Conservation (phyloP, 2,329 filamentous ascomycete genomes). For the Beauveria bassiana region DNA sequence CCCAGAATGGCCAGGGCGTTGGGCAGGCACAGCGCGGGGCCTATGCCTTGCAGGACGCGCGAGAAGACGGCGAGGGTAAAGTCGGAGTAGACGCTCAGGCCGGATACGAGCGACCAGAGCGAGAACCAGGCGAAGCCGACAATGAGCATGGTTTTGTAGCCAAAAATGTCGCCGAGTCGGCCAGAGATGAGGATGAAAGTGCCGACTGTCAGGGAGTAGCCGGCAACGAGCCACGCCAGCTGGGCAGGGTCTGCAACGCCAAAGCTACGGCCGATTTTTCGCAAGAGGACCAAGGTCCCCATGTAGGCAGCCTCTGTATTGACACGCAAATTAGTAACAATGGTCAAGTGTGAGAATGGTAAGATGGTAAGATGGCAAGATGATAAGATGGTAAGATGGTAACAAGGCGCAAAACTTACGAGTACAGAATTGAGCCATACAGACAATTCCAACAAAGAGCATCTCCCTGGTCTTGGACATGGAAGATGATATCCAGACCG, state of each 20-base stretch:
- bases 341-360: background rate
- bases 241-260: slow-evolving; percentile 32
- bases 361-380: too few relatives aligned
- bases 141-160: slow-evolving; percentile 47
- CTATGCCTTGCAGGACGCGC: slow-evolving; percentile 52
- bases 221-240: slow-evolving; percentile 50
- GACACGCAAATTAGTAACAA: background rate
- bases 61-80: slow-evolving; percentile 40
- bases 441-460: slow-evolving; percentile 35
- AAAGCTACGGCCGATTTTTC: slow-evolving; percentile 40
- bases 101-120: slow-evolving; percentile 42
- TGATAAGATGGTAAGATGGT: too few relatives aligned
- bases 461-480: slow-evolving; percentile 22
- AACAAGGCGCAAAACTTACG: slow-evolving; percentile 16
- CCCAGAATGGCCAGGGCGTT: slow-evolving; percentile 58
- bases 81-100: slow-evolving; percentile 31
- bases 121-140: slow-evolving; percentile 47
- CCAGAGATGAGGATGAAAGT: slow-evolving; percentile 52
- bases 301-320: slow-evolving; percentile 26
- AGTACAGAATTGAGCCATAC: slow-evolving; percentile 36
- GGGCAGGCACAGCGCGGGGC: slow-evolving; percentile 54
- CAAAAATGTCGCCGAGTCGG: slow-evolving; percentile 49
- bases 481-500: slow-evolving; percentile 17
- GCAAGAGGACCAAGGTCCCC: slow-evolving; percentile 36
- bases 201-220: slow-evolving; percentile 47